Base-by-base conservation (phyloP, 2,329 filamentous ascomycete genomes). In the Cercospora zeae-maydis region DNA sequence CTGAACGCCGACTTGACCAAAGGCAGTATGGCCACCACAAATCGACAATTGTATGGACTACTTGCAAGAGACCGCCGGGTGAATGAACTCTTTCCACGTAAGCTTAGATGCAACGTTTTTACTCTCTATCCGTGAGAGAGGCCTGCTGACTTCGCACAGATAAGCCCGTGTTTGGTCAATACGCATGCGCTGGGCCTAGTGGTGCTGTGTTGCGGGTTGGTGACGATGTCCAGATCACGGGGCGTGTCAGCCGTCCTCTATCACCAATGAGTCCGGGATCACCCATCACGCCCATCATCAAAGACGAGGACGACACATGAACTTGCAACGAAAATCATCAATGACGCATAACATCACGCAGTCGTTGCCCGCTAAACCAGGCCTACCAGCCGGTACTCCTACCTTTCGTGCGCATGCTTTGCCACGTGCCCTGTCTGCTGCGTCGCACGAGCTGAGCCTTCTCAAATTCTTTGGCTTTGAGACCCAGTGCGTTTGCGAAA, bases 191-290 rank as follows among this genome's bases (percentile, higher is more conserved):
- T n/a, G 73, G 73, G 27, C 73, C 73, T 1, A 73, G 71, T 36
- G 73, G 73, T 33, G 73, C 73, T 10, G 67, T 75, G 1, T 62
- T 75, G 2, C 68, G 72, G 1, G 71, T 75, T 5, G 73, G 71
- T 33, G 73, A 75, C 60, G 70, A 74, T 34, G 73, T 75, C 13
- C 65, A 72, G 16, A 65, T 75, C 31, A 72, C 70, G 1, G 69
- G 70, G 36, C 65, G 70, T 3, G 63, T 69, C 34, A 66, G 61
- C 52, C 58, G 57, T 30, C 61, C 63, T 14, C 52, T 61, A 11
- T 66, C 68, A 5, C 68, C 69, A 1, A 80, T 80, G 65, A 78
- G 75, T 37, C 77, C 78, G 64, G 81, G 80, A 8, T 82, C 63
- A 8, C 63, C 63, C 3, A 66, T 66, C 24, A 66, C 61, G 31